Conservation (phyloP, 1,284 basidiomycete species). For the Naganishia sp. region DNA sequence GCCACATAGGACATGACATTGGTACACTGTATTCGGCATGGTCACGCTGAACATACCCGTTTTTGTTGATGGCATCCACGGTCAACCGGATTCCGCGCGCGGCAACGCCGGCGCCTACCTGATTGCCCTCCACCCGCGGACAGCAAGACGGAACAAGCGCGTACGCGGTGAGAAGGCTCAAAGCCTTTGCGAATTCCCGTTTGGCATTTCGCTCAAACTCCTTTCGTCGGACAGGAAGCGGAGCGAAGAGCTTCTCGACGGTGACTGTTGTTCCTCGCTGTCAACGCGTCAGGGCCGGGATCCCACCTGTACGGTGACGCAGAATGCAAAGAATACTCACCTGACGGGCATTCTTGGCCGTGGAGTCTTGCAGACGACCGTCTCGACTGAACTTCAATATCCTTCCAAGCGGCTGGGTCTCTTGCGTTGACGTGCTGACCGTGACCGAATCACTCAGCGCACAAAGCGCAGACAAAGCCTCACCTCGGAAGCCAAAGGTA, state of each 20-base stretch:
- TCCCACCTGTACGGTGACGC: background rate
- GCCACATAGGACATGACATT: background rate
- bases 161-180: constrained; percentile 81
- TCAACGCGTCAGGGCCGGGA: constrained; percentile 3
- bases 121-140: constrained; percentile 51
- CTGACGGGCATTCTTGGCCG: constrained; percentile 69
- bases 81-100: constrained; percentile 67
- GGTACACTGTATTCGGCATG: background rate
- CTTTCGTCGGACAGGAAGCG: constrained; percentile 86
- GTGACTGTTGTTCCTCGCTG: constrained; percentile 86
- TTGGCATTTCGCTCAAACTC: constrained; percentile 88
- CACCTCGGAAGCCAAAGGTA: constrained; percentile 95
- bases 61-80: constrained; percentile 71
- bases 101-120: constrained; percentile 48
- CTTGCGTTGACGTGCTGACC: constrained; percentile 71
- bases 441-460: constrained; percentile 73
- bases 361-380: constrained; percentile 61
- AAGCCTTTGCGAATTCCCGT: constrained; percentile 83
- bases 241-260: constrained; percentile 72
- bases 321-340: constrained; percentile 55
- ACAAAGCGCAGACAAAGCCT: constrained; percentile 91
- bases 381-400: constrained; percentile 69
- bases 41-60: constrained; percentile 62
- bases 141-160: constrained; percentile 69
- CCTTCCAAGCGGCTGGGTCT: constrained; percentile 73